These are phyloP conservation scores for Vigna radiata DNA, from an alignment of 306 rosid genomes.

Conservation along the genomic window DNA sequence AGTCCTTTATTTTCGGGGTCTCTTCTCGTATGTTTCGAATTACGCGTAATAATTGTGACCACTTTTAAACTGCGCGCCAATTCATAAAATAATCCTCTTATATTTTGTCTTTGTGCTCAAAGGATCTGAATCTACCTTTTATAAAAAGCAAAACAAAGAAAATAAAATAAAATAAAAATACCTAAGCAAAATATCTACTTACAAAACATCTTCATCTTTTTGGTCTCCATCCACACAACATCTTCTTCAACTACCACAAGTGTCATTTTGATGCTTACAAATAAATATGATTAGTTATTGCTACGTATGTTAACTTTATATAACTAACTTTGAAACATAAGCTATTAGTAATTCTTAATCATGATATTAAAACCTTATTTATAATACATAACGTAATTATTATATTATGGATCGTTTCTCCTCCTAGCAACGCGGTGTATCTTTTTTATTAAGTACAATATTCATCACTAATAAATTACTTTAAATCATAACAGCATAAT, in stretches of 20 bases:
- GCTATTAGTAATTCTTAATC: too few relatives aligned
- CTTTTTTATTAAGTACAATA: too few relatives aligned
- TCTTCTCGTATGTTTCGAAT: constrained; percentile 41
- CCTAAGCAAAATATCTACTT: not conserved
- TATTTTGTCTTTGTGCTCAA: not conserved
- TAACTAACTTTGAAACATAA: too few relatives aligned
- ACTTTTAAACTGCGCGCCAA: constrained; percentile 5
- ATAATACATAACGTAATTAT: too few relatives aligned
- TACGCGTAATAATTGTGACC: constrained; percentile 44
- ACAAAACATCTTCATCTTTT: not conserved
- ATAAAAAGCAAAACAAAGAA: not conserved
- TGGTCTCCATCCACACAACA: not conserved
- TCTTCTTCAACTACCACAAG: not conserved
- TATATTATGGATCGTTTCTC: too few relatives aligned
- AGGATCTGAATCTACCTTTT: constrained; percentile 21
- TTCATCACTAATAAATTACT: too few relatives aligned
- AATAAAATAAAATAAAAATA: not conserved
- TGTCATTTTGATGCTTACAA: not conserved
- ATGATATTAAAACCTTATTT: too few relatives aligned
- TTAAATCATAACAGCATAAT: too few relatives aligned
- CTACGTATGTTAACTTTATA: too few relatives aligned
- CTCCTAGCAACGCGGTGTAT: too few relatives aligned
- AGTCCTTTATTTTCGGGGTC: not conserved
- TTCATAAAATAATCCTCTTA: not conserved
- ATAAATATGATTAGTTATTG: too few relatives aligned